phyloP scores from a whole-genome alignment of 2,329 filamentous ascomycete species.

The Trichoderma asperellum region DNA sequence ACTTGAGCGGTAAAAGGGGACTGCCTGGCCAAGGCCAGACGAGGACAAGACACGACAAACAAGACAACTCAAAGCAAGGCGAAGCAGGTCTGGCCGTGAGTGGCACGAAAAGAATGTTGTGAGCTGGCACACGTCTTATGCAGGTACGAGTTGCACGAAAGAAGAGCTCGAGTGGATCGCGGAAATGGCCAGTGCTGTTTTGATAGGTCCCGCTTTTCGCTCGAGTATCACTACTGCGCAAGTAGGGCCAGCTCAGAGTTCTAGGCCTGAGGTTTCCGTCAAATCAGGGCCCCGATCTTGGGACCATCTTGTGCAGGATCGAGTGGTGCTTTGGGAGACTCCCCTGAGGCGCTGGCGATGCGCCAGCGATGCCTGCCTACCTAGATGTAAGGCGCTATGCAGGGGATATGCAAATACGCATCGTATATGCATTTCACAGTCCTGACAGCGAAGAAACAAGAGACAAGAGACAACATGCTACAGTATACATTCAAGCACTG shows the following conservation, averaged over 20 bases:
- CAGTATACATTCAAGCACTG: background rate
- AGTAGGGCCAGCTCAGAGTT: background rate
- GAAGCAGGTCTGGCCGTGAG: background rate
- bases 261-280: background rate
- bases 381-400: background rate
- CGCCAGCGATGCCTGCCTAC: background rate
- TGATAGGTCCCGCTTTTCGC: background rate
- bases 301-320: conserved; percentile 18
- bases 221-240: background rate
- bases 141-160: conserved; percentile 12
- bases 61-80: conserved; percentile 3
- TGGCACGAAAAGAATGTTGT: background rate
- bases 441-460: background rate
- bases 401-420: background rate
- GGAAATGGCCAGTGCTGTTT: background rate
- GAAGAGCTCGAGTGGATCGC: conserved; percentile 12
- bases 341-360: background rate
- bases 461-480: background rate
- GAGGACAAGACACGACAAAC: background rate
- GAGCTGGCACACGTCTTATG: conserved; percentile 20
- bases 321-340: background rate
- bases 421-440: background rate
- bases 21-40: background rate
- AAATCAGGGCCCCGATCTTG: conserved; percentile 11
- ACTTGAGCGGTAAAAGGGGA: background rate